Evolutionary conservation across 2,329 filamentous ascomycete genomes (phyloP).

Genomic region (Dichotomopilus funicola): DNA sequence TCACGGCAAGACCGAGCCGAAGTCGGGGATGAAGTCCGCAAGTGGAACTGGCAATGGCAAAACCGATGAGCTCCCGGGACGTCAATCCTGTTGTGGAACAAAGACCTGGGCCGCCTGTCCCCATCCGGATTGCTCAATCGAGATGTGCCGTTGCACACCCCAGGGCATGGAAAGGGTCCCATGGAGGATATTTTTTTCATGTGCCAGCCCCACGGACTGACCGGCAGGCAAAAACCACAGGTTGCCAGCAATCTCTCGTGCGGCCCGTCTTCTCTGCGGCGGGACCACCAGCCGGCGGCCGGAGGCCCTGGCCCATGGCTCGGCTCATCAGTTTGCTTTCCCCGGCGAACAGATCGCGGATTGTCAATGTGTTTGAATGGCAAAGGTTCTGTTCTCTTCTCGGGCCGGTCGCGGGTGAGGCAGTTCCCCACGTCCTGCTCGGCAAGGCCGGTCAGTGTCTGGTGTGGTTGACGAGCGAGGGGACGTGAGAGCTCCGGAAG

Average conservation of each 20-base stretch:
- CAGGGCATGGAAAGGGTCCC: neutral
- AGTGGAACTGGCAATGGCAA: neutral
- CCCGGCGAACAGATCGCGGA: neutral
- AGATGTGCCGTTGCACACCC: neutral
- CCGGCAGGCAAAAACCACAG: no score
- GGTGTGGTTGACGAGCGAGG: conserved; percentile 9
- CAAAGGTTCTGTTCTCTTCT: conserved; percentile 2
- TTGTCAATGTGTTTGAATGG: neutral
- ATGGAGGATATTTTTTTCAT: no score
- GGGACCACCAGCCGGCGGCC: no score
- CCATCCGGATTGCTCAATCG: neutral
- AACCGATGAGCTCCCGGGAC: neutral
- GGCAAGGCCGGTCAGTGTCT: neutral
- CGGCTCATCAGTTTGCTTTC: neutral
- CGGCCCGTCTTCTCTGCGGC: no score
- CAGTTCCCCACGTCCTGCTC: neutral
- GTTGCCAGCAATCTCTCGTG: no score
- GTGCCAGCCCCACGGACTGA: no score
- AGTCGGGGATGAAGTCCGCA: conserved; percentile 10
- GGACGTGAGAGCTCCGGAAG: neutral
- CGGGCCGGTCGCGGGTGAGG: neutral
- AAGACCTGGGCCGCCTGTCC: neutral
- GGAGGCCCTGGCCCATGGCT: neutral
- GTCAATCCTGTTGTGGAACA: neutral
- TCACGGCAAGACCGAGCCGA: conserved; percentile 9